Evolutionary conservation across 2,329 filamentous ascomycete species (phyloP), one percentile per base, ranked within the genome.

Genomic region (Pestalotiopsis sp.): DNA sequence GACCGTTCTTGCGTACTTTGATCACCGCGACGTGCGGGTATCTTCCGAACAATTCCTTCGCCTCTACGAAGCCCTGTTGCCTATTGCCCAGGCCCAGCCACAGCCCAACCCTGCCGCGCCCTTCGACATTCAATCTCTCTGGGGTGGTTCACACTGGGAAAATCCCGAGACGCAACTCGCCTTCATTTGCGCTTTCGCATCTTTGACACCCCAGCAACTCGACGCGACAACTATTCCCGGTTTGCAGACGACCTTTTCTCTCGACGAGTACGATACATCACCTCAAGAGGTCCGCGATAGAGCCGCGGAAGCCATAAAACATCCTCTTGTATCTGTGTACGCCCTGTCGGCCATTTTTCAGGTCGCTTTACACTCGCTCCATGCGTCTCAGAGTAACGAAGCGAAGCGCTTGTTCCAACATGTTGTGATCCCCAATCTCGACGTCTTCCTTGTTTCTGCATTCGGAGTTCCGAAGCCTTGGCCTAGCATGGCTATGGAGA

Each of bases 141-240:
- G 96, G 95, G 95, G 95, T 69, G 95, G 95, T 7, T 70, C 74
- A 75, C 85, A 89, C 70, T 99, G 97, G 95, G 90, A 91, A 71
- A 89, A 97, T 73, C 88, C 92, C 14, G 91, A 97, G 71, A 93
- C 96, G 0, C 95, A 98, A 72, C 84, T 99, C 45, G 97, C 95
- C n/a, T 98, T 98, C 78, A 89, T 98, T 66, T 92, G 92, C 71
- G 94, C 94, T 20, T 98, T 95, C 78, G 86, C 95, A 25, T 93
- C 92, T 3, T 87, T 95, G 68, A 88, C 88, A 13, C 87, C 91
- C 0, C 88, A 93, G 36, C 89, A 95, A 75, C 86, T 97, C 31
- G 94, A 98, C 78, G 92, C 93, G 3, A 92, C 91, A 13, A 92
- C 92, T 45, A 96, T 98, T 69, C 95, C 94, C 0, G 90, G 92